Evolutionary conservation across 768 basidiomycete species (phyloP), one percentile per base, ranked within the genome.

Genomic region (Multifurca ochricompacta): DNA sequence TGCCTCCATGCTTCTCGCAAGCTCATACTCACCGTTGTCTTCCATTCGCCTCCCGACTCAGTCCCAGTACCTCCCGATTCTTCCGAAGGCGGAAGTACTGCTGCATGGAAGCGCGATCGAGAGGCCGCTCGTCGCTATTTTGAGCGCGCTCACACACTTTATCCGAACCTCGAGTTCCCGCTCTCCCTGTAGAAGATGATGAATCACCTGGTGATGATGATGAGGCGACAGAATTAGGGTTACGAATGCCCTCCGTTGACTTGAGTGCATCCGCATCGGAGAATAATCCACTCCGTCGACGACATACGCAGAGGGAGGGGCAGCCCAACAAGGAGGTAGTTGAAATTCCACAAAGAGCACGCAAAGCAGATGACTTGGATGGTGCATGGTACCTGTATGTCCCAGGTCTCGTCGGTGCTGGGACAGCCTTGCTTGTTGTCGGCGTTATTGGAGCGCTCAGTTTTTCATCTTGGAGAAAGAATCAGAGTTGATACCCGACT

Each of bases 341-440:
- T 40, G 41, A 44, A 25, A 50, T 54, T 32, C 47, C 56, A 16
- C 45, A 54, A 46, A 44, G 58, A 73, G 77, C 53, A 73, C 82
- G 54, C 68, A 74, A 62, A 80, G 75, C 63, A 46, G 79, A 80
- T 19, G 81, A 83, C 32, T 72, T 83, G 35, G 85, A 88, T 51
- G 78, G 73, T 67, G 76, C 85, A 21, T 91, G 88, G 88, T 90
- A 87, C 62, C 62, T 90, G 45, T 86, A 87, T 56, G 71, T 91
- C 36, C 88, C 88, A 3, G 82, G 85, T 23, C 67, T 91, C 58
- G 81, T 91, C 6, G 88, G 88, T 8, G 88, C 87, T 23, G 88
- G 87, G n/a, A 89, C 87, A 19, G 88, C 88, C 40, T 64, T 91
- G 51, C 73, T 89, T 39, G 84, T 89, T 19, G 82, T 87, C 19